Percentiles rank a stretch among this genome's conserved stretches.
Evolutionary conservation across 2,329 filamentous ascomycete species (phyloP).

Genomic region (Aspergillus amoenus): DNA sequence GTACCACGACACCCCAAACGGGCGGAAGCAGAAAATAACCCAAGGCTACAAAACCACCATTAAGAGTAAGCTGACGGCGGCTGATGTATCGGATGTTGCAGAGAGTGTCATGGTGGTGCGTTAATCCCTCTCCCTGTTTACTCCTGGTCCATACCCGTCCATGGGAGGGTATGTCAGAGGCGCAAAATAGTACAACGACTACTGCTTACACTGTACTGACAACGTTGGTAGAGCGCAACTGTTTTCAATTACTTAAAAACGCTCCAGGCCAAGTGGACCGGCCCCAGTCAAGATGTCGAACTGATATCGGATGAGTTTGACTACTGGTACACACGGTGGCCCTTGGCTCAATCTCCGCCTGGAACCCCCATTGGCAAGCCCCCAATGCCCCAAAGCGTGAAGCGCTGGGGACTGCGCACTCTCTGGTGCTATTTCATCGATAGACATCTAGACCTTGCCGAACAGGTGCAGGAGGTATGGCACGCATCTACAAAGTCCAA

Average conservation of each 20-base stretch:
- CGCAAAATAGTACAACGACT: no score
- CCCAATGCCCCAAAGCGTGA: not conserved
- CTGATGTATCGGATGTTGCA: no score
- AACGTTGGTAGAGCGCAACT: not conserved
- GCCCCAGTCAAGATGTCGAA: slow-evolving; percentile 10
- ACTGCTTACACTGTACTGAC: no score
- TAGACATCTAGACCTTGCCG: not conserved
- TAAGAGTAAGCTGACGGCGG: no score
- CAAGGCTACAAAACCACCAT: no score
- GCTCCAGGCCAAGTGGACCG: slow-evolving; percentile 7
- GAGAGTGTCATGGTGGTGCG: no score
- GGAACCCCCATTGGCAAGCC: not conserved
- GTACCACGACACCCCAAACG: slow-evolving; percentile 9
- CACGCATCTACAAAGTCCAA: not conserved
- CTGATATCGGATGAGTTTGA: slow-evolving; percentile 11
- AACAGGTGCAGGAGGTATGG: not conserved
- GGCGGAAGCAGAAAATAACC: slow-evolving; percentile 1
- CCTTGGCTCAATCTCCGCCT: no score
- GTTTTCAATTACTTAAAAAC: slow-evolving; percentile 9
- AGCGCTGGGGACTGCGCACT: slow-evolving; percentile 9
- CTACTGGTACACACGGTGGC: not conserved
- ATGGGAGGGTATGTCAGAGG: no score
- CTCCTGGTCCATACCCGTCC: no score
- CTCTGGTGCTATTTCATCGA: slow-evolving; percentile 15
- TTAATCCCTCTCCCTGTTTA: no score